These are phyloP conservation scores for Hypholoma sublateritium DNA, from an alignment of 768 basidiomycete species.

Conservation along the genomic window DNA sequence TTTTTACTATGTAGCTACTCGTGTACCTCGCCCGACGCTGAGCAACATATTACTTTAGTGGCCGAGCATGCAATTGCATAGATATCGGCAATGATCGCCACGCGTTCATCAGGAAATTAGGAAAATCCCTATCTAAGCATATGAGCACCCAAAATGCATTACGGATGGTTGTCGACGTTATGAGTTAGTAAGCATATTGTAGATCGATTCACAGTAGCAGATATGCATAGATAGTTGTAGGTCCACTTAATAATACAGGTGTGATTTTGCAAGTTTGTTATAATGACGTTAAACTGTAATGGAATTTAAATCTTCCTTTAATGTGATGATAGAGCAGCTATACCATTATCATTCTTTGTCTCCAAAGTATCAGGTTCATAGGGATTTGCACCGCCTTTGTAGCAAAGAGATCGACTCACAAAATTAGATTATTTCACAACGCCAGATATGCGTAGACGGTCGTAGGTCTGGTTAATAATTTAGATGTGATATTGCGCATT, in stretches of 20 bases:
- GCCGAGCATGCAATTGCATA: too few relatives aligned
- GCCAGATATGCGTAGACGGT: background rate
- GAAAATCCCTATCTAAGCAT: too few relatives aligned
- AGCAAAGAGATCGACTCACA: too few relatives aligned
- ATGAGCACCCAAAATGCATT: too few relatives aligned
- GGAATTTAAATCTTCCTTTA: background rate
- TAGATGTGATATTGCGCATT: background rate
- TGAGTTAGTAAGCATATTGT: background rate
- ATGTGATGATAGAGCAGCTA: background rate
- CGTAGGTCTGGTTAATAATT: background rate
- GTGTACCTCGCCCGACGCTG: too few relatives aligned
- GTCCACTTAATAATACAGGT: background rate
- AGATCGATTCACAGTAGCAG: background rate
- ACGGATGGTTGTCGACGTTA: background rate
- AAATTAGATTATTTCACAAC: background rate
- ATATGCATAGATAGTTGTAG: background rate
- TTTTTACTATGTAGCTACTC: too few relatives aligned
- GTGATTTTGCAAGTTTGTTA: background rate
- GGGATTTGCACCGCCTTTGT: background rate
- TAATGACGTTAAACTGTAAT: background rate
- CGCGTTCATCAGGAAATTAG: too few relatives aligned
- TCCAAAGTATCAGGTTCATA: background rate
- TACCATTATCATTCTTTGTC: background rate
- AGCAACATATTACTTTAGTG: too few relatives aligned
- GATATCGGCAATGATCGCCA: too few relatives aligned